Base-by-base conservation (phyloP, 805 yeast genomes). In the Candida ovalis region DNA sequence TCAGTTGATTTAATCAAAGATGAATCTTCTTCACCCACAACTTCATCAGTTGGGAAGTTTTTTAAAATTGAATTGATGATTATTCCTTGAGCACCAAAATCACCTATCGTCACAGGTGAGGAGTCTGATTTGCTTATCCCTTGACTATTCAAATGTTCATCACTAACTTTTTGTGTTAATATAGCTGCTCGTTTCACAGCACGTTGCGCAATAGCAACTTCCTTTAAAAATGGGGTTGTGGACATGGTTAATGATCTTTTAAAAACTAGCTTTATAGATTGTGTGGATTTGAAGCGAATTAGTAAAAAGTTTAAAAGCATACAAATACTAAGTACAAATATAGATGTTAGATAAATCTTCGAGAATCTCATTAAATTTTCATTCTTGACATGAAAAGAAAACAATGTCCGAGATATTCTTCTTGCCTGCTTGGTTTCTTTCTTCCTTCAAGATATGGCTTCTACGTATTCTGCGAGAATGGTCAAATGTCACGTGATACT, bases 41-140 rank as follows among this genome's bases (percentile, higher is more conserved):
- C 81, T 47, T 81, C 83, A 65, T 94, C 99, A 3, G 62, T 55
- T 1, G 97, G 96, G 72, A 94, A 94, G 55, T 84, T 86, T 46
- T 78, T 66, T 59, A 79, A 75, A 49, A 94, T 78, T 2, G 97
- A 91, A 49, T 88, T 81, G 67, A 90, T 92, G 49, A 94, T 82
- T 40, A 92, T 80, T 0, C 97, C 96, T 62, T 94, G 99, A 0
- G 97, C 91, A 3, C 96, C 96, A 63, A 86, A 94, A 66, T 94
- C 99, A 17, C 98, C 99, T 47, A 88, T 74, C 1, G 99, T 94
- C 15, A 94, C 99, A 1, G 99, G 99, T 1, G 97, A 88, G 52
- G 82, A 81, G 65, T 92, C 99, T 37, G 78, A 77, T 64, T 94
- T 94, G 51, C 89, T 84, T 48, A 89, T 86, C 52, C 69, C 74